Conservation (phyloP, 2,329 filamentous ascomycete genomes). For the Pyrenophora graminea region DNA sequence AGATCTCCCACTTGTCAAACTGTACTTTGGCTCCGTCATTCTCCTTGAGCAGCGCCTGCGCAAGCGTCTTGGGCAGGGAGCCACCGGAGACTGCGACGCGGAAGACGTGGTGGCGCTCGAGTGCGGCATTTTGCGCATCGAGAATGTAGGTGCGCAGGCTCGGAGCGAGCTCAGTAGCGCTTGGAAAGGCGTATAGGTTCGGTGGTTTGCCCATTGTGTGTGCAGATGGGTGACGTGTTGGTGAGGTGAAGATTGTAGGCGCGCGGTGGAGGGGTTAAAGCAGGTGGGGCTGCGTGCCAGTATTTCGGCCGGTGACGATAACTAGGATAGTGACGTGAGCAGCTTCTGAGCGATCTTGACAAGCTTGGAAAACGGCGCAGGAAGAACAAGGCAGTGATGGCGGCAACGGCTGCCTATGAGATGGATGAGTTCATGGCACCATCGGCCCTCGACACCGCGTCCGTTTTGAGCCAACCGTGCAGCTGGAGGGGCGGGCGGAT, state of each 20-base stretch:
- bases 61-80: conserved; percentile 85
- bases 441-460: conserved; percentile 11
- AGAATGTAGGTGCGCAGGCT: conserved; percentile 83
- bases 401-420: conserved; percentile 7
- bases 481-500: conserved; percentile 11
- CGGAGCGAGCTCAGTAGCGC: conserved; percentile 69
- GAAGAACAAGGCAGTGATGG: not conserved
- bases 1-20: conserved; percentile 93
- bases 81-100: conserved; percentile 93
- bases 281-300: conserved; percentile 16
- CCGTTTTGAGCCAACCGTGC: conserved; percentile 16
- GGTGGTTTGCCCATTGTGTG: conserved; percentile 49
- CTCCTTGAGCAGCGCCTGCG: conserved; percentile 74
- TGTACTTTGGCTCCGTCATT: conserved; percentile 65
- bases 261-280: conserved; percentile 20
- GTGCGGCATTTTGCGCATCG: conserved; percentile 76
- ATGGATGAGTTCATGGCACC: conserved; percentile 4
- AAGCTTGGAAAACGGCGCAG: not conserved
- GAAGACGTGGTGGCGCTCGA: conserved; percentile 81
- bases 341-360: conserved; percentile 4
- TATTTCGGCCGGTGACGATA: conserved; percentile 18
- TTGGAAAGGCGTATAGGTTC: conserved; percentile 79
- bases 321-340: conserved; percentile 21
- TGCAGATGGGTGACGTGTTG: conserved; percentile 12
- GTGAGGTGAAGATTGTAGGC: conserved; percentile 14